phyloP scores from a whole-genome alignment of 2,329 filamentous ascomycete genomes.

The Pleoardoris graminearum region DNA sequence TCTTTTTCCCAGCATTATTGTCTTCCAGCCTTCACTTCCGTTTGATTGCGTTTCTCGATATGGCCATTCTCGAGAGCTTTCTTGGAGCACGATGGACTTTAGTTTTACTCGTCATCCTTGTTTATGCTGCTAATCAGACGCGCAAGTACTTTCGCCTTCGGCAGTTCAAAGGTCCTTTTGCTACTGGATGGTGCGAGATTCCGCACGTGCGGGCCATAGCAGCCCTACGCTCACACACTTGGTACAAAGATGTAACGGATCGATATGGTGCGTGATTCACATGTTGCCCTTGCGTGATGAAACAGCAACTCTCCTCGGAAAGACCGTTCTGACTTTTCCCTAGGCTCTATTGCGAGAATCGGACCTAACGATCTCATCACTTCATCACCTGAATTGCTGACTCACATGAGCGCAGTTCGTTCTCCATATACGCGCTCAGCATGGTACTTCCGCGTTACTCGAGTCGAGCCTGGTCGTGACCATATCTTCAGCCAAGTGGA shows the following conservation, averaged over 20 bases:
- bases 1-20: no score
- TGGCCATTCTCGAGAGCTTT: not conserved
- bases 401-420: constrained; percentile 47
- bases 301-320: not conserved
- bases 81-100: not conserved
- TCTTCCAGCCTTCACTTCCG: not conserved
- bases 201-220: constrained; percentile 25
- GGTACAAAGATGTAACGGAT: constrained; percentile 25
- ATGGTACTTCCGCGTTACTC: constrained; percentile 39
- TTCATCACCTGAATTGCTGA: constrained; percentile 50
- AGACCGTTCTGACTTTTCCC: not conserved
- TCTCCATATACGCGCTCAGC: constrained; percentile 45
- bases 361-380: constrained; percentile 54
- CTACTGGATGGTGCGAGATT: constrained; percentile 28
- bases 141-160: constrained; percentile 1
- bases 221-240: constrained; percentile 18
- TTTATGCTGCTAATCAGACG: not conserved
- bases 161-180: constrained; percentile 26
- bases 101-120: not conserved
- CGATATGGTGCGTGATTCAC: constrained; percentile 28
- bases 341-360: constrained; percentile 48
- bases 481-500: constrained; percentile 56
- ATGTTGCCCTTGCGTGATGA: not conserved
- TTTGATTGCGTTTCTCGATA: not conserved
- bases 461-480: constrained; percentile 55